Conservation (phyloP, 83 land plant species). For the Picea engelmannii region DNA sequence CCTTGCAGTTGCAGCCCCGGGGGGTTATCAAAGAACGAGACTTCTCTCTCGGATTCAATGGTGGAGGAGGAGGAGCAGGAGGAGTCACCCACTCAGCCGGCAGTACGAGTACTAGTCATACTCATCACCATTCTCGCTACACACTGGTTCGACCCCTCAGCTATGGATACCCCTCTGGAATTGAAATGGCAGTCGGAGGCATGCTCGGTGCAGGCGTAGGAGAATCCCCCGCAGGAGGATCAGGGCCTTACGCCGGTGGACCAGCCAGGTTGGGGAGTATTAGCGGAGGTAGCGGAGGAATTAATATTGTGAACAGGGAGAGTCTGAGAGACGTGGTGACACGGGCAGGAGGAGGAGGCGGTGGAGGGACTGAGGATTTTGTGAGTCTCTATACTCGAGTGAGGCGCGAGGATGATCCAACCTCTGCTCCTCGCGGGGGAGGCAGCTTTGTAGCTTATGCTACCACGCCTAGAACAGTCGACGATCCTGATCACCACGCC, state of each 20-base stretch:
- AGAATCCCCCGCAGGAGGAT: not conserved
- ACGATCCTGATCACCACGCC: not conserved
- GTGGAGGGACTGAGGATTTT: constrained; percentile 8
- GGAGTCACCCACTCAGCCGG: not conserved
- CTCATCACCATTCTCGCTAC: not conserved
- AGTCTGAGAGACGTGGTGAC: constrained; percentile 7
- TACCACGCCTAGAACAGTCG: not conserved
- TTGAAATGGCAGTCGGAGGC: constrained; percentile 2
- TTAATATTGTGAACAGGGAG: constrained; percentile 3
- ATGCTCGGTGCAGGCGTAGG: constrained; percentile 8
- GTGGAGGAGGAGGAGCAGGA: not conserved
- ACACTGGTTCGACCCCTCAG: not conserved
- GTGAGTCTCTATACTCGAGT: not conserved
- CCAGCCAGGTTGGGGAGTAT: not conserved
- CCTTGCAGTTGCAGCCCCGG: not conserved
- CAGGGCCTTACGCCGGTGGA: not conserved
- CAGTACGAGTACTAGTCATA: not conserved
- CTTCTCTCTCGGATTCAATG: constrained; percentile 16
- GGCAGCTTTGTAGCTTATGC: constrained; percentile 9
- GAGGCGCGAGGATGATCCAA: constrained; percentile 7
- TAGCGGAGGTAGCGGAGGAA: not conserved
- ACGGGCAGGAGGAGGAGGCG: not conserved
- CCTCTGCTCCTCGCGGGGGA: constrained; percentile 7
- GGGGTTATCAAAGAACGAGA: constrained; percentile 14
- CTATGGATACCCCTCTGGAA: constrained; percentile 6